Conservation (phyloP, 2,329 filamentous ascomycete genomes). For the Teratosphaeria destructans region DNA sequence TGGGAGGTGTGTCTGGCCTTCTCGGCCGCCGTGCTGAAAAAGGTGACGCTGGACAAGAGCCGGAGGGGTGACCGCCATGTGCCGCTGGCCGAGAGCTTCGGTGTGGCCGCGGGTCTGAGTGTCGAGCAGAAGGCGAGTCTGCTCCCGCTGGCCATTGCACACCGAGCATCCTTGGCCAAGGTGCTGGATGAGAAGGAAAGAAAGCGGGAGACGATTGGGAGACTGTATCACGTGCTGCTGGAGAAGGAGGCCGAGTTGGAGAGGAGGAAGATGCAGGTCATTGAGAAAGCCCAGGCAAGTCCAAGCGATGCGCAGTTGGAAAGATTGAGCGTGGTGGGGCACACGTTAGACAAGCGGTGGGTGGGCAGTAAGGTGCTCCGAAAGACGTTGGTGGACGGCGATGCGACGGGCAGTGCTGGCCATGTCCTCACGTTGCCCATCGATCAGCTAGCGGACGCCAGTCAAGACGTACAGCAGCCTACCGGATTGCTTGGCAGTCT, state of each 20-base stretch:
- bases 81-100: conserved; percentile 43
- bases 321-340: conserved; percentile 36
- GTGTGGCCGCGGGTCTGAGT: conserved; percentile 30
- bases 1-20: conserved; percentile 79
- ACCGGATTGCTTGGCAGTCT: conserved; percentile 58
- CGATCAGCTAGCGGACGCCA: conserved; percentile 56
- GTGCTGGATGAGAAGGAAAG: conserved; percentile 51
- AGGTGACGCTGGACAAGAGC: conserved; percentile 40
- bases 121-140: conserved; percentile 34
- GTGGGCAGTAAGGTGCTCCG: conserved; percentile 66
- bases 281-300: conserved; percentile 6
- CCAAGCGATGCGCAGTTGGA: conserved; percentile 18
- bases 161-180: conserved; percentile 56
- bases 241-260: conserved; percentile 39
- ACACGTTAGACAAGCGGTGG: conserved; percentile 63
- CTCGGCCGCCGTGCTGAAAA: conserved; percentile 72
- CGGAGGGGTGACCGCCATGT: conserved; percentile 4
- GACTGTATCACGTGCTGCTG: conserved; percentile 48
- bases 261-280: conserved; percentile 34
- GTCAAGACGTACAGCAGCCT: conserved; percentile 40
- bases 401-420: conserved; percentile 46
- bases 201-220: conserved; percentile 47
- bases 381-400: conserved; percentile 58
- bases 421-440: conserved; percentile 54
- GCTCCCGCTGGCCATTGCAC: conserved; percentile 58